phyloP scores from a whole-genome alignment of 345 rosid species.

The Eucalyptus tenuipes region DNA sequence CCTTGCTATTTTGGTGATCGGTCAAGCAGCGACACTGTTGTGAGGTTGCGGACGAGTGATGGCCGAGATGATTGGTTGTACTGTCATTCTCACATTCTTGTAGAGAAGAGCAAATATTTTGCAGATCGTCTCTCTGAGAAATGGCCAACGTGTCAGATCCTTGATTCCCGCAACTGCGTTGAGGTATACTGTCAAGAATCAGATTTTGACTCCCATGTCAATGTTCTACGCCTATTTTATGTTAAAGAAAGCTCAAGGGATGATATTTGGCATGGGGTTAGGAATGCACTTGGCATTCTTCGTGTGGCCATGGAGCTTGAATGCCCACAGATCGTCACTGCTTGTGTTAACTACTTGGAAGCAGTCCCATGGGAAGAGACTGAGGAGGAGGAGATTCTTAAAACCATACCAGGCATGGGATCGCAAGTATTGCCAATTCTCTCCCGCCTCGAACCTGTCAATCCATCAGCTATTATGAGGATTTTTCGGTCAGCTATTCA shows the following conservation, averaged over 20 bases:
- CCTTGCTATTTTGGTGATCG: constrained; percentile 22
- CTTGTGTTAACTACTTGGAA: constrained; percentile 79
- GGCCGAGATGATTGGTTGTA: constrained; percentile 86
- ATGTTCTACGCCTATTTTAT: constrained; percentile 64
- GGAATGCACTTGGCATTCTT: constrained; percentile 74
- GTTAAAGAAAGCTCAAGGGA: constrained; percentile 30
- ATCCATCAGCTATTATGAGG: constrained; percentile 28
- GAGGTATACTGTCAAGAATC: constrained; percentile 74
- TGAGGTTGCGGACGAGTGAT: constrained; percentile 64
- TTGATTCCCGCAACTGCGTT: constrained; percentile 82
- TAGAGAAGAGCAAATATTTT: constrained; percentile 65
- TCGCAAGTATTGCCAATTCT: constrained; percentile 52
- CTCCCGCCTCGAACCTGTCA: constrained; percentile 76
- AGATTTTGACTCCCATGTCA: constrained; percentile 66
- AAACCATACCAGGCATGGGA: constrained; percentile 57
- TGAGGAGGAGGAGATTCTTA: constrained; percentile 81
- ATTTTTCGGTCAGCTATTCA: constrained; percentile 52
- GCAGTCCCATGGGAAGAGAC: constrained; percentile 96
- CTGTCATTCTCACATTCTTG: constrained; percentile 66
- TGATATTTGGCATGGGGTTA: constrained; percentile 61
- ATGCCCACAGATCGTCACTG: constrained; percentile 44
- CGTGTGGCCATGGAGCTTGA: constrained; percentile 57
- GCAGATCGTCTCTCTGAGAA: constrained; percentile 79
- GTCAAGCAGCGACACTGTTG: constrained; percentile 81
- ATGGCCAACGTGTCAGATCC: constrained; percentile 94